These are phyloP conservation scores for Fusarium clavum DNA, from an alignment of 2,329 filamentous ascomycete genomes.

Conservation along the genomic window DNA sequence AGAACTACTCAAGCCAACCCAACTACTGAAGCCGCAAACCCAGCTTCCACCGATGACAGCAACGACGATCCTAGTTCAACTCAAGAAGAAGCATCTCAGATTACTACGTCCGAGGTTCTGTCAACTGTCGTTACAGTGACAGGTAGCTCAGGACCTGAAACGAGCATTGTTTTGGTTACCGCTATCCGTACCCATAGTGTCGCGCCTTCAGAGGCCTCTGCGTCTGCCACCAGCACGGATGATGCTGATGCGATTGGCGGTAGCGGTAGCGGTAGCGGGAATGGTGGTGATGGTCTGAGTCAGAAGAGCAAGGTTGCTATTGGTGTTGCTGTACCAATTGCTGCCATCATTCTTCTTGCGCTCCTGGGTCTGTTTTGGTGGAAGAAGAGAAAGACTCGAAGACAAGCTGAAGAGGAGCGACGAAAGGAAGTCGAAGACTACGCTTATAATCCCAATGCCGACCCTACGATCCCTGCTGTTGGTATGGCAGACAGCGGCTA, in stretches of 20 bases:
- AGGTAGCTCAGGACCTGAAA: constrained; percentile 36
- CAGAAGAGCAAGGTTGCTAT: constrained; percentile 83
- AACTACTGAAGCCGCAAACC: constrained; percentile 19
- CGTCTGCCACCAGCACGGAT: constrained; percentile 44
- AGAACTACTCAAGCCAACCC: constrained; percentile 21
- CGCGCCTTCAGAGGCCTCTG: constrained; percentile 20
- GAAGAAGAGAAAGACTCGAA: constrained; percentile 87
- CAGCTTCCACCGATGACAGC: constrained; percentile 25
- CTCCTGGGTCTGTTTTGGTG: constrained; percentile 84
- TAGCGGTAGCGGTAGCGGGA: constrained; percentile 19
- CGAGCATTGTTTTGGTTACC: constrained; percentile 46
- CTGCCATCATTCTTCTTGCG: constrained; percentile 83
- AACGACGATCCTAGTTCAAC: constrained; percentile 27
- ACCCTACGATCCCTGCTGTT: constrained; percentile 76
- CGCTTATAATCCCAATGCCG: constrained; percentile 96
- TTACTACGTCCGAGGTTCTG: constrained; percentile 29
- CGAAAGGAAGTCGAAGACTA: constrained; percentile 98
- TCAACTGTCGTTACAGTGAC: constrained; percentile 45
- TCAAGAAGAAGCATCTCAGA: constrained; percentile 24
- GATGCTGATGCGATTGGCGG: constrained; percentile 48
- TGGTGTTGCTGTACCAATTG: constrained; percentile 93
- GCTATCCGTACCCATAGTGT: constrained; percentile 39
- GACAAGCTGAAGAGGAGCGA: constrained; percentile 85
- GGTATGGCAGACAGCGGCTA: constrained; percentile 65
- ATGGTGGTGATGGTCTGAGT: constrained; percentile 61